phyloP scores from a whole-genome alignment of 495 filamentous ascomycete species.

The Xylaria sp. region DNA sequence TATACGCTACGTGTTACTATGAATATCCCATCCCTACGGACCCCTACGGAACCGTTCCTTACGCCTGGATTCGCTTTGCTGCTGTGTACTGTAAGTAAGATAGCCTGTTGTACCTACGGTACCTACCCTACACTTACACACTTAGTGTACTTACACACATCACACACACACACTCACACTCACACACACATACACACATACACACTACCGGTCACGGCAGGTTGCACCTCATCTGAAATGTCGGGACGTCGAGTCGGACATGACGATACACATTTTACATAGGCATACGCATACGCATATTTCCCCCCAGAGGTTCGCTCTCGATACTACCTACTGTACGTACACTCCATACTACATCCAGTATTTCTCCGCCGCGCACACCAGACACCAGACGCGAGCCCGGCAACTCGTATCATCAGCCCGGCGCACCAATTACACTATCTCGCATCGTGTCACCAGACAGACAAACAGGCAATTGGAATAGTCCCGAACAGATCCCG shows the following conservation, averaged over 20 bases:
- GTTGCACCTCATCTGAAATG: conserved; percentile 13
- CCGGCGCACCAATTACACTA: background rate
- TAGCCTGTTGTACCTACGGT: too few species aligned
- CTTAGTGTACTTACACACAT: too few species aligned
- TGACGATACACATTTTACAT: background rate
- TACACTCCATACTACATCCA: too few species aligned
- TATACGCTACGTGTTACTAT: conserved; percentile 19
- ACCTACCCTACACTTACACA: too few species aligned
- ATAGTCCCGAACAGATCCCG: background rate
- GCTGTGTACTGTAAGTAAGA: too few species aligned
- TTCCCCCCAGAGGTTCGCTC: background rate
- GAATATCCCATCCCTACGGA: conserved; percentile 18
- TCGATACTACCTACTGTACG: too few species aligned
- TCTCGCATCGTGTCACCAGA: background rate
- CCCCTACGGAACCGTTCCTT: conserved; percentile 14
- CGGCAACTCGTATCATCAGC: background rate
- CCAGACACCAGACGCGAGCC: background rate
- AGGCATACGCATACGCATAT: background rate
- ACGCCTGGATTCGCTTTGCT: background rate
- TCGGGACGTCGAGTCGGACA: conserved; percentile 8
- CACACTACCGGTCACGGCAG: conserved; percentile 1
- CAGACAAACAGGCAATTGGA: conserved; percentile 6
- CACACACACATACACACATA: background rate
- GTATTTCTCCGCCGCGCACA: background rate
- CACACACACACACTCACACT: background rate